phyloP scores from a whole-genome alignment of 129 eudicot genomes.

The Dittrichia graveolens region DNA sequence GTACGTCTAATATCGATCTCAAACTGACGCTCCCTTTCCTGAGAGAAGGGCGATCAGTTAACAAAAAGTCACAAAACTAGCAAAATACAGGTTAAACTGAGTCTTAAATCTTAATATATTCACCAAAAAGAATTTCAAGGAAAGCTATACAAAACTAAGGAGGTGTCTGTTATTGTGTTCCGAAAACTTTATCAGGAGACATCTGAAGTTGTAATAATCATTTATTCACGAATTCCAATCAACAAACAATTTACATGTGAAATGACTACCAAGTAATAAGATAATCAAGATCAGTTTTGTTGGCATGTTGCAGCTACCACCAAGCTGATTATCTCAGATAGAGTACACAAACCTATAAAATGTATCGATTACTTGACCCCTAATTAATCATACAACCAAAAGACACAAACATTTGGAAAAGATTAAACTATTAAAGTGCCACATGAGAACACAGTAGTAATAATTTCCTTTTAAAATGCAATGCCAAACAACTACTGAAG shows the following conservation, averaged over 20 bases:
- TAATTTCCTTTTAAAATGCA: not conserved
- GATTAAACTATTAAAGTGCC: not conserved
- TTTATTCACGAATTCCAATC: not conserved
- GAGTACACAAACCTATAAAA: not conserved
- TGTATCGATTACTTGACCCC: not conserved
- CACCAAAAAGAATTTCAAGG: not conserved
- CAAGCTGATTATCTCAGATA: not conserved
- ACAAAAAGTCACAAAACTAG: not conserved
- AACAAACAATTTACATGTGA: not conserved
- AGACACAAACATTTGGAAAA: not conserved
- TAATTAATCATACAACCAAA: not conserved
- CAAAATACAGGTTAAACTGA: not conserved
- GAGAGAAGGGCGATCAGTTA: constrained; percentile 19
- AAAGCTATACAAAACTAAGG: constrained; percentile 1
- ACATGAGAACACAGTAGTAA: not conserved
- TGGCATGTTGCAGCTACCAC: not conserved
- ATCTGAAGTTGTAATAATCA: not conserved
- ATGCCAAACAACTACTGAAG: not conserved
- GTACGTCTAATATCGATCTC: constrained; percentile 85
- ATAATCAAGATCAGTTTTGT: not conserved
- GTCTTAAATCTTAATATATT: not conserved
- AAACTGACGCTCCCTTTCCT: constrained; percentile 97
- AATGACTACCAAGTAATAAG: not conserved
- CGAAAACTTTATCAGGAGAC: not conserved
- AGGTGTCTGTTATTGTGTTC: not conserved